These are phyloP conservation scores for Sporisorium iseilematis-ciliati DNA, from an alignment of 1,284 basidiomycete species.

Conservation along the genomic window DNA sequence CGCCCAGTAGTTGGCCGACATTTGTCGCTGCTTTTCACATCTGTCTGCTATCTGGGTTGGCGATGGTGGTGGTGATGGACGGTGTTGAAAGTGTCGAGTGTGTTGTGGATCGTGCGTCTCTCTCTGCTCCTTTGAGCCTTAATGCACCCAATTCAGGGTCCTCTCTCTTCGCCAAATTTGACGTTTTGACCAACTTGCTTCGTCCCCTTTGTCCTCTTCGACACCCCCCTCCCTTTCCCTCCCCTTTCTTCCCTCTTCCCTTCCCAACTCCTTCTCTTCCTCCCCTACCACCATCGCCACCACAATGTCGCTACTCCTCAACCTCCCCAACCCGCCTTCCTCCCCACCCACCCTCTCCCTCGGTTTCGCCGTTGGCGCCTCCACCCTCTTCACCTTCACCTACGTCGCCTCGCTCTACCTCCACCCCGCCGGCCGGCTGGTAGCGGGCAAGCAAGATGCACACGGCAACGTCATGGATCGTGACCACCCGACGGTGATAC, in stretches of 20 bases:
- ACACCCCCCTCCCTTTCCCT: too few species aligned
- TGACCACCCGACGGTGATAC: constrained; percentile 55
- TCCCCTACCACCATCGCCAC: background rate
- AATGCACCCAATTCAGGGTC: constrained; percentile 18
- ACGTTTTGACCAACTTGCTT: background rate
- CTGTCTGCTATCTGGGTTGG: background rate
- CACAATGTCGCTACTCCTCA: constrained; percentile 33
- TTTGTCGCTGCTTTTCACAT: constrained; percentile 9
- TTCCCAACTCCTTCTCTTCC: background rate
- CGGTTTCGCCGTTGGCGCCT: constrained; percentile 33
- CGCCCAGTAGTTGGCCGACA: constrained; percentile 67
- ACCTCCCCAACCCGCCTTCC: constrained; percentile 13
- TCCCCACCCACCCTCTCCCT: constrained; percentile 26
- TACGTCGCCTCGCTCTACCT: constrained; percentile 73
- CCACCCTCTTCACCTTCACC: constrained; percentile 68
- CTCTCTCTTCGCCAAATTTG: constrained; percentile 1
- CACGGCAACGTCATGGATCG: constrained; percentile 33
- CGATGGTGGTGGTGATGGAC: constrained; percentile 4
- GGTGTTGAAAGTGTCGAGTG: background rate
- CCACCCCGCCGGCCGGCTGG: constrained; percentile 58
- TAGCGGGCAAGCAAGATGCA: constrained; percentile 14
- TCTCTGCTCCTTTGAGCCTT: background rate
- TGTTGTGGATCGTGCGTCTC: constrained; percentile 7
- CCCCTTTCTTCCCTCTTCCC: background rate
- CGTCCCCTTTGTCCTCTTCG: constrained; percentile 19